These are phyloP conservation scores for Durotheca rogersii DNA, from an alignment of 495 filamentous ascomycete genomes.

Conservation along the genomic window DNA sequence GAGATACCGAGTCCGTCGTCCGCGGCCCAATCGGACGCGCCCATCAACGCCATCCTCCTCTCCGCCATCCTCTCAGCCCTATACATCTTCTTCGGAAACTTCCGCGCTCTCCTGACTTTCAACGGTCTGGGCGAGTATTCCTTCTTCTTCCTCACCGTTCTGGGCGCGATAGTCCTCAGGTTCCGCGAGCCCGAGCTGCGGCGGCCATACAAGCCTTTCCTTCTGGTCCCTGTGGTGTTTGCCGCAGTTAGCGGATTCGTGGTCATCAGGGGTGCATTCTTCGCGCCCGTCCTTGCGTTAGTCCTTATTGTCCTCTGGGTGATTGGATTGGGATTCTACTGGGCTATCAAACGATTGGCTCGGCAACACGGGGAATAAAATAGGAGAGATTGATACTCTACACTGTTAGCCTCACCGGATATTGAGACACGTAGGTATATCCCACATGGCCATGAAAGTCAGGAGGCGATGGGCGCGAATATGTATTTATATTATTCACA, in stretches of 20 bases:
- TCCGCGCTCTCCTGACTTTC: slow-evolving; percentile 57
- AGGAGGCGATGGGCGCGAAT: too few species aligned
- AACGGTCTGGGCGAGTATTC: slow-evolving; percentile 58
- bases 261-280: slow-evolving; percentile 53
- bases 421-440: too few species aligned
- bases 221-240: slow-evolving; percentile 50
- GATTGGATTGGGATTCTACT: slow-evolving; percentile 47
- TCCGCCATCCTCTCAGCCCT: slow-evolving; percentile 48
- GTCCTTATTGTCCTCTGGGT: slow-evolving; percentile 49
- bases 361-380: slow-evolving; percentile 7
- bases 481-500: too few species aligned
- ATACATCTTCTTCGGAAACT: slow-evolving; percentile 58
- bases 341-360: slow-evolving; percentile 21
- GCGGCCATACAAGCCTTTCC: slow-evolving; percentile 50
- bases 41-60: slow-evolving; percentile 54
- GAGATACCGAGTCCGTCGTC: slow-evolving; percentile 1
- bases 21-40: slow-evolving; percentile 40
- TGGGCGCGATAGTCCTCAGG: slow-evolving; percentile 53
- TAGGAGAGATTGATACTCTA: slow-evolving; percentile 8
- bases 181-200: slow-evolving; percentile 48
- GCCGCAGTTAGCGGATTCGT: slow-evolving; percentile 55
- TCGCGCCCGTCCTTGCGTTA: slow-evolving; percentile 51
- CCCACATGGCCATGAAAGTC: too few species aligned
- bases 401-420: too few species aligned
- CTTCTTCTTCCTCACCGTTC: slow-evolving; percentile 59